phyloP scores from a whole-genome alignment of 768 basidiomycete genomes.

The Hemileccinum impolitum region DNA sequence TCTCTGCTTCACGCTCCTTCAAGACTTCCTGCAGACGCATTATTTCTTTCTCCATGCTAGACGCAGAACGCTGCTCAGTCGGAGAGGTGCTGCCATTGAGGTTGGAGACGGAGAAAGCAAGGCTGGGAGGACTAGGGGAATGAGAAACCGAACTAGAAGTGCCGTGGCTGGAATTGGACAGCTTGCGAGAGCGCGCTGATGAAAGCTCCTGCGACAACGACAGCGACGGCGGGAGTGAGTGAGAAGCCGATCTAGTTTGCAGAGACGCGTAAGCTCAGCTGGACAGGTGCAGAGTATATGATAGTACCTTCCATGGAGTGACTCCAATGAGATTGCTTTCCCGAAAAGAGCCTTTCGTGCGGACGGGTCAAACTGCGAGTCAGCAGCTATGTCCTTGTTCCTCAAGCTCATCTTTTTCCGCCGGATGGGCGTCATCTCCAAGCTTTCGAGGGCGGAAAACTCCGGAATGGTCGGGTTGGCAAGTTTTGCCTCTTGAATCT shows the following conservation, averaged over 20 bases:
- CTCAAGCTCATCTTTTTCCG: constrained; percentile 52
- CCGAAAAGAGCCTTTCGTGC: constrained; percentile 80
- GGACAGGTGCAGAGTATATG: constrained; percentile 3
- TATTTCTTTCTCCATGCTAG: constrained; percentile 90
- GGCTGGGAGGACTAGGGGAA: constrained; percentile 56
- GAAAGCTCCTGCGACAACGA: constrained; percentile 97
- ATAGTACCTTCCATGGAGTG: constrained; percentile 78
- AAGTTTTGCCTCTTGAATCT: constrained; percentile 84
- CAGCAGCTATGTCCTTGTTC: constrained; percentile 41
- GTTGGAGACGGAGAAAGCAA: constrained; percentile 54
- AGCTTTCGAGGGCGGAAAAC: constrained; percentile 36
- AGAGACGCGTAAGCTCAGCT: constrained; percentile 8
- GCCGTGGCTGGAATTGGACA: constrained; percentile 72
- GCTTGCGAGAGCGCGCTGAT: constrained; percentile 82
- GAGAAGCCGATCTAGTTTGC: constrained; percentile 74
- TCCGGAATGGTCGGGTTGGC: constrained; percentile 46
- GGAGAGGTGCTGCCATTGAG: constrained; percentile 23
- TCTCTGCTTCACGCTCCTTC: constrained; percentile 90
- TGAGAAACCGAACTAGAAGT: constrained; percentile 64
- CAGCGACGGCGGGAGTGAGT: constrained; percentile 90
- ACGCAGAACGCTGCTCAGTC: constrained; percentile 67
- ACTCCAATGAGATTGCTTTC: constrained; percentile 83
- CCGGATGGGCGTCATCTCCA: constrained; percentile 45
- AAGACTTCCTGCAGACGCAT: constrained; percentile 93
- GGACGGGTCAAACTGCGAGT: constrained; percentile 49